Conservation (phyloP, 768 basidiomycete species). For the Cubamyces sp. region DNA sequence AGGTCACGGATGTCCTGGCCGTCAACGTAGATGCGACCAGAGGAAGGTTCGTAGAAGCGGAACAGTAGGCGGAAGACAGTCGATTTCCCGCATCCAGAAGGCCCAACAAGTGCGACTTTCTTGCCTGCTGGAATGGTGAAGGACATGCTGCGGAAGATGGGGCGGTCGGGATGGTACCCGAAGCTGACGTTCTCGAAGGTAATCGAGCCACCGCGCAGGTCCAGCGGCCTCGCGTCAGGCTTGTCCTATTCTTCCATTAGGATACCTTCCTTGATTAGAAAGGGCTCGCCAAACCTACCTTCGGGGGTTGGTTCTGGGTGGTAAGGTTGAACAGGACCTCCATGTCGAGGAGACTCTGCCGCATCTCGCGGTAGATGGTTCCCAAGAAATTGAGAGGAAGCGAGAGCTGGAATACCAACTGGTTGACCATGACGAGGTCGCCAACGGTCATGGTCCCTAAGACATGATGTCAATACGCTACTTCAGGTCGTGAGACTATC, state of each 20-base stretch:
- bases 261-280: not conserved
- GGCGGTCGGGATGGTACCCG: constrained; percentile 88
- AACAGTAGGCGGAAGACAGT: constrained; percentile 90
- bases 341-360: constrained; percentile 97
- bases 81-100: constrained; percentile 96
- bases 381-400: constrained; percentile 97
- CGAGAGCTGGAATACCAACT: constrained; percentile 96
- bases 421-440: constrained; percentile 99
- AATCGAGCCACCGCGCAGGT: constrained; percentile 82
- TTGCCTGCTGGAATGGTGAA: constrained; percentile 95
- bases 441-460: constrained; percentile 97
- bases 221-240: constrained; percentile 66
- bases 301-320: constrained; percentile 73
- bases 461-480: not conserved
- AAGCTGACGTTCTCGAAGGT: constrained; percentile 92
- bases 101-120: constrained; percentile 96
- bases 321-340: constrained; percentile 91
- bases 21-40: constrained; percentile 85
- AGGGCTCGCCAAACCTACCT: constrained; percentile 43
- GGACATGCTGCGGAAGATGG: constrained; percentile 85
- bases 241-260: constrained; percentile 54
- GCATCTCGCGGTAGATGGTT: constrained; percentile 94
- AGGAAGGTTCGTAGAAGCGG: constrained; percentile 87
- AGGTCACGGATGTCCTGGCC: constrained; percentile 83
- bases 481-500: not conserved